Percentiles rank a stretch among this genome's conserved stretches.
These are phyloP conservation scores for Porphyrellus sp. DNA, from an alignment of 1,284 basidiomycete genomes.

Conservation along the genomic window DNA sequence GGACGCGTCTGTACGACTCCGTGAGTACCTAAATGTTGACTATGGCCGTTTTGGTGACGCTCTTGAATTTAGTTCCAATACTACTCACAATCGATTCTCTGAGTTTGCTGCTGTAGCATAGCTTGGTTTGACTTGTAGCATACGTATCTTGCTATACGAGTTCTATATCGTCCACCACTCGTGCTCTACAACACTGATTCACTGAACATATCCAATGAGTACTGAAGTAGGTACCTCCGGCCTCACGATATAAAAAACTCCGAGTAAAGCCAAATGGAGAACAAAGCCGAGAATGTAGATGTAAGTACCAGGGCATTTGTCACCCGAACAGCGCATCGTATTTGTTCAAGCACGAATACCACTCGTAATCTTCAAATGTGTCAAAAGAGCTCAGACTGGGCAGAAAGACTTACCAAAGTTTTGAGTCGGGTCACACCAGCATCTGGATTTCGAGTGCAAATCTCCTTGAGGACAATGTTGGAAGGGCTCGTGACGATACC, in stretches of 20 bases:
- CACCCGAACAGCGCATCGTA: slow-evolving; percentile 60
- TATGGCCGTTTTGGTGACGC: slow-evolving; percentile 5
- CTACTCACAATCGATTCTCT: slow-evolving; percentile 80
- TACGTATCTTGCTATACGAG: slow-evolving; percentile 1
- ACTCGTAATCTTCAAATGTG: slow-evolving; percentile 57
- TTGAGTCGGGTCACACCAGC: slow-evolving; percentile 61
- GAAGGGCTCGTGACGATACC: slow-evolving; percentile 77
- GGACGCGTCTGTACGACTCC: slow-evolving; percentile 90
- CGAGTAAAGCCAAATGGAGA: background rate
- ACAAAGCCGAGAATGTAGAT: slow-evolving; percentile 3
- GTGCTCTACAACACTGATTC: slow-evolving; percentile 1
- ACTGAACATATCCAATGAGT: background rate
- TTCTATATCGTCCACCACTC: background rate
- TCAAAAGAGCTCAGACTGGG: slow-evolving; percentile 7
- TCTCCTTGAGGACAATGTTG: slow-evolving; percentile 71
- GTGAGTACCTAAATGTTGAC: slow-evolving; percentile 43
- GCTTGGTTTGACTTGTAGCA: slow-evolving; percentile 3
- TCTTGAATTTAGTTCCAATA: slow-evolving; percentile 63
- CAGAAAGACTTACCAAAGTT: slow-evolving; percentile 54
- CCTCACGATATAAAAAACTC: background rate
- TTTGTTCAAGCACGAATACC: slow-evolving; percentile 76
- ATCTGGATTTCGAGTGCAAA: slow-evolving; percentile 57
- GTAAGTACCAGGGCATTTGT: slow-evolving; percentile 1
- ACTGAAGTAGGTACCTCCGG: background rate
- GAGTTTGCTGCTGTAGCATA: slow-evolving; percentile 17